Evolutionary conservation across 2,329 filamentous ascomycete species (phyloP).

Genomic region (Remersonia thermophila): DNA sequence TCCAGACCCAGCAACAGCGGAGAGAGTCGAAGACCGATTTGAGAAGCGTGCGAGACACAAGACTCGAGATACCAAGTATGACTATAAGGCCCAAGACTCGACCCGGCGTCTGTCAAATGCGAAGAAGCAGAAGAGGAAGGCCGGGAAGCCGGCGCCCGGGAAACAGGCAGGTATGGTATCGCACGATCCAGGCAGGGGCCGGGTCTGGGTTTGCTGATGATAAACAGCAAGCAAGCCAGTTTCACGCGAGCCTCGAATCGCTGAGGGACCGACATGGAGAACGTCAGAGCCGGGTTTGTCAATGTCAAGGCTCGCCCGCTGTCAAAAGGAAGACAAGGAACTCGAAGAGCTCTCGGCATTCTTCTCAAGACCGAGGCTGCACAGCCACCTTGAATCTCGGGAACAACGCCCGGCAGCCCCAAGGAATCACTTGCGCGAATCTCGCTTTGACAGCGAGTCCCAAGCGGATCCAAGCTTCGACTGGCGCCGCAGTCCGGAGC

Average conservation of each 20-base stretch:
- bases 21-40: conserved; percentile 21
- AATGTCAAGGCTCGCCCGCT: conserved; percentile 11
- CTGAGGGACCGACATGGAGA: neutral
- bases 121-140: neutral
- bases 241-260: neutral
- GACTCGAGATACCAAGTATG: conserved; percentile 44
- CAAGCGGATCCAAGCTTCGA: neutral
- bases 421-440: neutral
- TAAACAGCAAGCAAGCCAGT: conserved; percentile 1
- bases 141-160: neutral
- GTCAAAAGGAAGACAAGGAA: conserved; percentile 21
- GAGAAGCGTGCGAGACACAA: conserved; percentile 42
- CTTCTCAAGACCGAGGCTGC: conserved; percentile 17
- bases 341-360: conserved; percentile 26
- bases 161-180: too few relatives aligned
- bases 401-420: neutral
- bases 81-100: conserved; percentile 7
- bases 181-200: too few relatives aligned
- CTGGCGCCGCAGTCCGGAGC: neutral
- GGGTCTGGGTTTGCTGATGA: too few relatives aligned
- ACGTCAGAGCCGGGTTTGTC: neutral
- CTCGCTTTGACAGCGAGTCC: neutral
- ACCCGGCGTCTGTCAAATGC: too few relatives aligned
- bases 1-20: conserved; percentile 12
- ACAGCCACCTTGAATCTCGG: neutral